A percentile compares a stretch with the other conserved stretches of the same genome.
Conservation (phyloP, 257 asterid genomes). For the Solanum medicagineum region DNA sequence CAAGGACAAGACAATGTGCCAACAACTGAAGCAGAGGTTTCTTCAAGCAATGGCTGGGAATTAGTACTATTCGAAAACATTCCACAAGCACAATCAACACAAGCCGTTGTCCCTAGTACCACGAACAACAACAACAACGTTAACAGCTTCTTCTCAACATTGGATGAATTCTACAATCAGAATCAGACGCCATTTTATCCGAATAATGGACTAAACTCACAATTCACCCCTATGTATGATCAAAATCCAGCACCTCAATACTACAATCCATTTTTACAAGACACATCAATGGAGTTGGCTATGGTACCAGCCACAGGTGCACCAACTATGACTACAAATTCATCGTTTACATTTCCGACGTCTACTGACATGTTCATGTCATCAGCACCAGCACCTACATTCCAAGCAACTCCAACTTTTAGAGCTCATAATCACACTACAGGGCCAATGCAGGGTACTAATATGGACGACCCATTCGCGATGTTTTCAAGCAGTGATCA, state of each 20-base stretch:
- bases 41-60: neutral
- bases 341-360: neutral
- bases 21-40: neutral
- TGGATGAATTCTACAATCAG: slow-evolving; percentile 6
- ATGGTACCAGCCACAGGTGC: neutral
- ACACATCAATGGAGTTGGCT: slow-evolving; percentile 2
- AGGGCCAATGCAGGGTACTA: slow-evolving; percentile 1
- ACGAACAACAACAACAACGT: neutral
- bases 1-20: neutral
- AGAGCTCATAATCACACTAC: neutral
- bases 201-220: neutral
- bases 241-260: slow-evolving; percentile 7
- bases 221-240: neutral
- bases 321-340: neutral
- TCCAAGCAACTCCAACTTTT: neutral
- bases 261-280: slow-evolving; percentile 64
- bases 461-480: slow-evolving; percentile 47
- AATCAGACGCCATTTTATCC: neutral
- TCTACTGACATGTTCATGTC: neutral
- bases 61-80: neutral
- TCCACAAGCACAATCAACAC: neutral
- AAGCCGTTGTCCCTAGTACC: neutral
- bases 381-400: neutral
- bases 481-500: slow-evolving; percentile 15
- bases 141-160: neutral